Base-by-base conservation (phyloP, 73 alveolate species). In the Paramecium octaurelia region DNA sequence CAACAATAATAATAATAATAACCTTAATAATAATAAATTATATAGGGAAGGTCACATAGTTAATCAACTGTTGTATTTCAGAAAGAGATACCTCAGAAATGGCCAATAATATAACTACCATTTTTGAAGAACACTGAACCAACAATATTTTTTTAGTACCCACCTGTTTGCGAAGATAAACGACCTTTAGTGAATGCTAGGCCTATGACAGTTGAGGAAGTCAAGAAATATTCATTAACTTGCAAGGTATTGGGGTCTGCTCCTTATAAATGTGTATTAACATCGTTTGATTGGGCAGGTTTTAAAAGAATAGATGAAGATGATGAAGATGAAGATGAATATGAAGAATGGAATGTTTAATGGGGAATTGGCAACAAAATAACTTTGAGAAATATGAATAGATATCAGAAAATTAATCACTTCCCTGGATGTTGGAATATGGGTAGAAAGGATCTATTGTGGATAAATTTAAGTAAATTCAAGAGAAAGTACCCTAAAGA, bases 381-480 rank as follows among this genome's bases (percentile, higher is more conserved):
- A 35, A 88, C 92, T 40, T 57, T 96, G n/a, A 93, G 92, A 80
- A 59, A 76, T 40, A 83, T 97, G 86, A 96, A 95, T 58, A 48
- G 90, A 83, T 95, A 70, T 75, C 86, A 97, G 68, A 97, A 96
- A 64, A 83, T 92, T 8, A 97, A 97, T 64, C 99, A 97, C 77
- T 97, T 97, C 57, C 99, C 99, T 7, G 98, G 98, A 1, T 68
- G 96, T 34, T 94, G 98, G 96, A 94, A 96, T 85, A 46, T 97
- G 64, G 98, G 98, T n/a, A 95, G 98, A 48, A 97, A 97, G 83
- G 98, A 97, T 38, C 48, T 64, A 85, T 86, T 96, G 77, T 96
- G 98, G 97, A 85, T 96, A 57, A 86, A 93, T 88, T 92, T 96
- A 18, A 76, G 70, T 57, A 92, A 92, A 86, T 90, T 95, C 80